A percentile compares a stretch with the other conserved stretches of the same genome.
Conservation (phyloP, 1,284 basidiomycete species). For the Ceratobasidium sp. region DNA sequence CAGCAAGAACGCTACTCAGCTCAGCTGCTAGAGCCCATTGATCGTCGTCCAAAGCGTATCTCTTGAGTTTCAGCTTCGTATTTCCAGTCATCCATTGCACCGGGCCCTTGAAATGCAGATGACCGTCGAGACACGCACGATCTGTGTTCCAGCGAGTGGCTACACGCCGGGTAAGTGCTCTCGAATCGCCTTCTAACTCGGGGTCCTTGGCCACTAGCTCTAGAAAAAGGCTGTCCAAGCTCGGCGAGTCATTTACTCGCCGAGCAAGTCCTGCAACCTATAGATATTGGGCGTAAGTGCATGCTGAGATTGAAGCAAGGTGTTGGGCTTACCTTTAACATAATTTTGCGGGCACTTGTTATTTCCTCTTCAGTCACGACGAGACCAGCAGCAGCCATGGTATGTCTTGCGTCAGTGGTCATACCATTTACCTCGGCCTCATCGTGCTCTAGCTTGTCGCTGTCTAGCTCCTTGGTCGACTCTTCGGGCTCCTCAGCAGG, state of each 20-base stretch:
- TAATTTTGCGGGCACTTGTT: neutral
- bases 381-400: conserved; percentile 10
- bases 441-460: no score
- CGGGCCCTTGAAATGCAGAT: conserved; percentile 18
- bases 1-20: neutral
- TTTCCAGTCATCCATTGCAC: conserved; percentile 20
- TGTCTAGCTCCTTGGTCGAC: no score
- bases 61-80: neutral
- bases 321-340: conserved; percentile 1
- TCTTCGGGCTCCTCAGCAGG: no score
- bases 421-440: no score
- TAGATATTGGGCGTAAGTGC: conserved; percentile 12
- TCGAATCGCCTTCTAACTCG: neutral
- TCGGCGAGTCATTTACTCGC: neutral
- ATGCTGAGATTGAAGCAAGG: neutral
- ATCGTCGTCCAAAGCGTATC: conserved; percentile 5
- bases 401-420: neutral
- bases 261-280: conserved; percentile 29
- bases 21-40: conserved; percentile 19
- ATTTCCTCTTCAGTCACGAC: neutral
- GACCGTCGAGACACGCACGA: neutral
- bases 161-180: neutral
- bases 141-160: conserved; percentile 22
- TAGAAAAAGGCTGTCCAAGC: neutral
- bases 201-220: neutral